These are phyloP conservation scores for Aspergillus saccharolyticus DNA, from an alignment of 495 filamentous ascomycete species.

Conservation along the genomic window DNA sequence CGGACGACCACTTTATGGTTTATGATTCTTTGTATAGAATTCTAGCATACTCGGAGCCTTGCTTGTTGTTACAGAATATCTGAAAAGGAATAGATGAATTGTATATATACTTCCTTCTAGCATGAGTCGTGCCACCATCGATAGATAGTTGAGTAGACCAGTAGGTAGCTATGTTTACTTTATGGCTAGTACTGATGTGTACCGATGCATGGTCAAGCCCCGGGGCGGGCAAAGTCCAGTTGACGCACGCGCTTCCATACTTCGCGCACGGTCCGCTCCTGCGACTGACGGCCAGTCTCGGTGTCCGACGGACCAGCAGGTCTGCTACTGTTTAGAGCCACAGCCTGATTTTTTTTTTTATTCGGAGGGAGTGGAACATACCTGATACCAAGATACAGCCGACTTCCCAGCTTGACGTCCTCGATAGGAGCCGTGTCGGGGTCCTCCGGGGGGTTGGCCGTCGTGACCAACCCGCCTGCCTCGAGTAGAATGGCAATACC, in stretches of 20 bases:
- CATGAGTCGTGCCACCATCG: neutral
- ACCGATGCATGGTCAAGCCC: constrained; percentile 22
- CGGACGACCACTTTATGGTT: constrained; percentile 7
- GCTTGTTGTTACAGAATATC: constrained; percentile 18
- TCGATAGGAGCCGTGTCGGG: constrained; percentile 49
- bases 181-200: neutral
- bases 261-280: constrained; percentile 63
- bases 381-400: constrained; percentile 62
- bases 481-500: constrained; percentile 53
- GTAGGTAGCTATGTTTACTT: constrained; percentile 12
- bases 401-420: constrained; percentile 53
- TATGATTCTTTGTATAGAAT: constrained; percentile 26
- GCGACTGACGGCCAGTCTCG: constrained; percentile 56
- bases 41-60: constrained; percentile 24
- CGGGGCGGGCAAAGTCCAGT: constrained; percentile 57
- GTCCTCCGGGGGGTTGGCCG: constrained; percentile 59
- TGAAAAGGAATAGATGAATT: constrained; percentile 4
- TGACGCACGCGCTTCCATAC: constrained; percentile 59
- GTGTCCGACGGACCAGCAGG: constrained; percentile 55
- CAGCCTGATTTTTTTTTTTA: neutral
- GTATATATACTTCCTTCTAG: constrained; percentile 6
- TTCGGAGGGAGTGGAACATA: constrained; percentile 19
- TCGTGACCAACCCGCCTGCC: constrained; percentile 60
- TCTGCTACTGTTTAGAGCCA: constrained; percentile 26
- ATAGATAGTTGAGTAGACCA: constrained; percentile 1